Percentiles rank a stretch among this genome's conserved stretches.
These are phyloP conservation scores for Viola odorata DNA, from an alignment of 345 rosid genomes.

Conservation along the genomic window DNA sequence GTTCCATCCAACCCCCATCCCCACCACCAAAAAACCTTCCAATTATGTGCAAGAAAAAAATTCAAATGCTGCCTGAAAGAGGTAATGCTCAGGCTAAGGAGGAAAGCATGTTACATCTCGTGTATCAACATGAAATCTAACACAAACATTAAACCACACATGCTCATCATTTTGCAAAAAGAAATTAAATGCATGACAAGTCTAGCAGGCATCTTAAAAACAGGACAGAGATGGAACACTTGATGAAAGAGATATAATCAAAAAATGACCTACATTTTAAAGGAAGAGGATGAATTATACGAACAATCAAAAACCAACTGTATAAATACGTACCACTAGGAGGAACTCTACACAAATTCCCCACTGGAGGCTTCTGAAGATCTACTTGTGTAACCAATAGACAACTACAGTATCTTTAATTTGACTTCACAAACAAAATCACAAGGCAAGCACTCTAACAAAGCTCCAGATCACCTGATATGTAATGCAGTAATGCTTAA, in stretches of 20 bases:
- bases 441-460: conserved; percentile 28
- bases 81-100: no score
- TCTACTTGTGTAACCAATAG: conserved; percentile 42
- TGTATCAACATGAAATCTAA: no score
- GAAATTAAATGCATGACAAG: background rate
- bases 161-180: background rate
- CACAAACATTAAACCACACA: background rate
- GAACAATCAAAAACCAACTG: conserved; percentile 11
- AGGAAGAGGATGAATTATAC: background rate
- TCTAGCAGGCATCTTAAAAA: background rate
- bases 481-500: conserved; percentile 20
- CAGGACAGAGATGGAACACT: background rate
- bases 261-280: background rate
- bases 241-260: background rate
- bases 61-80: no score
- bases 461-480: conserved; percentile 30
- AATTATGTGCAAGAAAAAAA: no score
- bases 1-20: no score
- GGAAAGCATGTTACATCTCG: no score
- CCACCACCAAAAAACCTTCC: no score
- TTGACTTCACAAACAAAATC: conserved; percentile 27
- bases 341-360: conserved; percentile 28
- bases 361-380: conserved; percentile 43
- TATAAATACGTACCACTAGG: conserved; percentile 43
- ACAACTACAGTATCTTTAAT: conserved; percentile 33